phyloP scores from a whole-genome alignment of 495 filamentous ascomycete genomes.

The Neurospora tetraspora region DNA sequence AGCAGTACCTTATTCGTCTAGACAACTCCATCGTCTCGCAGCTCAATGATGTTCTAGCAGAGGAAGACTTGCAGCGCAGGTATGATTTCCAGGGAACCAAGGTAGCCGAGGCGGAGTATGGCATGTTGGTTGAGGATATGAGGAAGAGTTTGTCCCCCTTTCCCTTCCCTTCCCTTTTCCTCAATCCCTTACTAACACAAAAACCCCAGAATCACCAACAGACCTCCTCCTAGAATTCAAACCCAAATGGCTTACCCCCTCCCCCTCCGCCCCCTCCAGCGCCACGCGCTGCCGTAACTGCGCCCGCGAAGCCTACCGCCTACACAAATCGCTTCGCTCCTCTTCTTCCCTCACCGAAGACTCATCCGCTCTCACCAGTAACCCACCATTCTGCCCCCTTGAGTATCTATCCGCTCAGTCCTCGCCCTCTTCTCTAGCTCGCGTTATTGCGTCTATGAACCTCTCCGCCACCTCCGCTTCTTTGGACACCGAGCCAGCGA shows the following conservation, averaged over 20 bases:
- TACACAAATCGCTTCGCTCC: neutral
- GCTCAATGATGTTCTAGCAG: conserved; percentile 43
- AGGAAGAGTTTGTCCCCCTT: conserved; percentile 20
- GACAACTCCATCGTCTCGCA: conserved; percentile 24
- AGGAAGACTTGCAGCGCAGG: conserved; percentile 29
- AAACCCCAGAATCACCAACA: conserved; percentile 13
- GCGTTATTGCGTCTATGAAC: neutral
- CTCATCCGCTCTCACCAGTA: neutral
- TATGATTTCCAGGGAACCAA: conserved; percentile 45
- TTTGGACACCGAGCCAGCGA: neutral
- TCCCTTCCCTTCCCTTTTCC: neutral
- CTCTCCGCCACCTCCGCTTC: neutral
- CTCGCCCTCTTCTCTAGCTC: neutral
- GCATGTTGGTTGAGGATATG: conserved; percentile 78
- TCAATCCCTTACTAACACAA: neutral
- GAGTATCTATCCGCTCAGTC: neutral
- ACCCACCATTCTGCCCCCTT: neutral
- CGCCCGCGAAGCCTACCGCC: conserved; percentile 56
- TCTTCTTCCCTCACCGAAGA: conserved; percentile 9
- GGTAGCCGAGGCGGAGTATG: conserved; percentile 51
- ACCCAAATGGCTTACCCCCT: conserved; percentile 88
- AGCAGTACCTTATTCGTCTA: conserved; percentile 48
- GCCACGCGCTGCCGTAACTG: conserved; percentile 77
- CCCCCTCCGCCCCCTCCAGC: conserved; percentile 57
- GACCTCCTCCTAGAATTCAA: conserved; percentile 69